These are phyloP conservation scores for Colletotrichum cereale DNA, from an alignment of 2,329 filamentous ascomycete genomes.

Conservation along the genomic window DNA sequence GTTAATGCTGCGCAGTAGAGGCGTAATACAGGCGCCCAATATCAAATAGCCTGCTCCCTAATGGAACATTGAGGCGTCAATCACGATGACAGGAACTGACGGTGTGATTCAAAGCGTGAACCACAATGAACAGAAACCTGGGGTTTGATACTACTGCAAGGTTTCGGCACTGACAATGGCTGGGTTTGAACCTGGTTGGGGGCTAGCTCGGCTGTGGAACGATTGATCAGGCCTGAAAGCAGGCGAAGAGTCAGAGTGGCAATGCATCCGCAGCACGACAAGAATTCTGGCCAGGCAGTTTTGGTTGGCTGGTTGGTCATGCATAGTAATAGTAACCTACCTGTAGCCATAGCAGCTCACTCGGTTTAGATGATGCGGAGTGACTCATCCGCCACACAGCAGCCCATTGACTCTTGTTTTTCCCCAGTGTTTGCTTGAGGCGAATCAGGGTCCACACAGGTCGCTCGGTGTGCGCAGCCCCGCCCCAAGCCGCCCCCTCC, in stretches of 20 bases:
- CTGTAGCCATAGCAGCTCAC: not conserved
- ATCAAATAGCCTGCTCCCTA: not conserved
- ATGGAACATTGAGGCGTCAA: not conserved
- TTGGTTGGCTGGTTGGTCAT: constrained; percentile 7
- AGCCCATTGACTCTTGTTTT: constrained; percentile 19
- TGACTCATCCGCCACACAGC: constrained; percentile 38
- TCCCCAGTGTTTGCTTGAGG: constrained; percentile 15
- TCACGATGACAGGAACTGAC: not conserved
- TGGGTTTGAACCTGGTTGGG: not conserved
- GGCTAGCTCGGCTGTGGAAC: constrained; percentile 10
- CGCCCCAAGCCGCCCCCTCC: constrained; percentile 11
- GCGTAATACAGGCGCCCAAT: not conserved
- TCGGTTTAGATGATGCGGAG: constrained; percentile 16
- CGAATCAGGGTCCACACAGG: constrained; percentile 32
- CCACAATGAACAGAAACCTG: not conserved
- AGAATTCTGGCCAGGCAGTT: constrained; percentile 3
- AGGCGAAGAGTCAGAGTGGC: constrained; percentile 32
- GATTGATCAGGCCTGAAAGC: not conserved
- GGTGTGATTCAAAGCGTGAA: constrained; percentile 21
- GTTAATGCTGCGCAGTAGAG: not conserved
- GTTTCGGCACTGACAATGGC: constrained; percentile 7
- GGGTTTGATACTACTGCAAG: not conserved
- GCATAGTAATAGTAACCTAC: not conserved
- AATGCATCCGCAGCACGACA: constrained; percentile 18
- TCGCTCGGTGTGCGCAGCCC: constrained; percentile 32